Evolutionary conservation across 495 filamentous ascomycete genomes (phyloP).

Genomic region (Aspergillus steynii): DNA sequence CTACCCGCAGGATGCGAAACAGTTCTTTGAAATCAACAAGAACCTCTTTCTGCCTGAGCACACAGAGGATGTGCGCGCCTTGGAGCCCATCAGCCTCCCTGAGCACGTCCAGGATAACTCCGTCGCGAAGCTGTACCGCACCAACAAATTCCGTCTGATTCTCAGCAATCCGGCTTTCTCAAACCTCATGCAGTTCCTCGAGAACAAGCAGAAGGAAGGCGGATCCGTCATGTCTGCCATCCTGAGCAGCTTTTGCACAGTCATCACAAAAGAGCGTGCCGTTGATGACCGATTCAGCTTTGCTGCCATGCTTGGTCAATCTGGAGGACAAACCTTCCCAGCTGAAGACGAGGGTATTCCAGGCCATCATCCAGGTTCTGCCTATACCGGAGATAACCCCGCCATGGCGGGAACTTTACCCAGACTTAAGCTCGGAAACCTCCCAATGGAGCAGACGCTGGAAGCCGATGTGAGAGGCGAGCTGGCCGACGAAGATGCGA

Average conservation of each 20-base stretch:
- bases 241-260: conserved; percentile 69
- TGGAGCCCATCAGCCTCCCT: conserved; percentile 69
- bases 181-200: conserved; percentile 82
- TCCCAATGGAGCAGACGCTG: conserved; percentile 76
- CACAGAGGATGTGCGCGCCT: conserved; percentile 68
- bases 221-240: conserved; percentile 74
- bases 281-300: conserved; percentile 78
- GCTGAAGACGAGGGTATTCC: conserved; percentile 92
- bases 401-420: conserved; percentile 52
- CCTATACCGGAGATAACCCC: conserved; percentile 68
- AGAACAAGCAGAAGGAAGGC: conserved; percentile 76
- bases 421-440: conserved; percentile 70
- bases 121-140: conserved; percentile 72
- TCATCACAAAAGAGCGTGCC: conserved; percentile 73
- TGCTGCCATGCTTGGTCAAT: conserved; percentile 72
- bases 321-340: conserved; percentile 62
- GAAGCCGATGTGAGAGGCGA: conserved; percentile 80
- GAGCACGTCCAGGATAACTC: conserved; percentile 73
- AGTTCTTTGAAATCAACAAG: conserved; percentile 68
- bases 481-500: conserved; percentile 74
- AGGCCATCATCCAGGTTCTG: conserved; percentile 82
- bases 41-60: conserved; percentile 72
- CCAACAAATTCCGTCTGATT: conserved; percentile 83
- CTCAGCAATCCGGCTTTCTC: conserved; percentile 77
- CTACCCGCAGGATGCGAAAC: conserved; percentile 66